Conservation (phyloP, 768 basidiomycete genomes). For the Mrakia frigida region DNA sequence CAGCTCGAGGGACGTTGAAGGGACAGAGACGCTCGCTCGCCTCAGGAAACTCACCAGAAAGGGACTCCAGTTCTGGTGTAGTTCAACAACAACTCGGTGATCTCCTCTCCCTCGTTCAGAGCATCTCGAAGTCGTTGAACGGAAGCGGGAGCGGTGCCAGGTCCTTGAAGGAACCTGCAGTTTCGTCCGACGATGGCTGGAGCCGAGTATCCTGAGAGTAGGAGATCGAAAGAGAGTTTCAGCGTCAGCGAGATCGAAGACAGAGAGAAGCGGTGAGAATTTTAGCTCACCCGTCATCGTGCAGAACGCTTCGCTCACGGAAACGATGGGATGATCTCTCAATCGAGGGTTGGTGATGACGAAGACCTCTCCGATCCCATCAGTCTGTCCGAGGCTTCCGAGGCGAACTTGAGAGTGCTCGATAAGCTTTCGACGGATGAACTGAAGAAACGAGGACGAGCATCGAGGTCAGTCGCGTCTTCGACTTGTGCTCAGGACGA, state of each 20-base stretch:
- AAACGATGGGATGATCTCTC: conserved; percentile 28
- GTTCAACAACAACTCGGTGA: conserved; percentile 19
- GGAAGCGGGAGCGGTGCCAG: conserved; percentile 15
- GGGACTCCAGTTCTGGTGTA: conserved; percentile 2
- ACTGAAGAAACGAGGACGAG: not conserved
- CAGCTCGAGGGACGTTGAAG: not conserved
- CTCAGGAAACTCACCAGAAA: not conserved
- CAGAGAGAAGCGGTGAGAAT: not conserved
- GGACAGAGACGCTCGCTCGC: not conserved
- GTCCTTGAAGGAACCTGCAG: conserved; percentile 30
- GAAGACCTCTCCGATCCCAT: conserved; percentile 8
- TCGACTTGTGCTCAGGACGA: not conserved
- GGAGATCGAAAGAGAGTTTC: not conserved
- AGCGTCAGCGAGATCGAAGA: not conserved
- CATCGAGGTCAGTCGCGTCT: not conserved
- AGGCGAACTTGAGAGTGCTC: conserved; percentile 25
- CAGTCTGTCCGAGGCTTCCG: not conserved
- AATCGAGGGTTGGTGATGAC: conserved; percentile 5
- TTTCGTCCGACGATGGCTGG: conserved; percentile 22
- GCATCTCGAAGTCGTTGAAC: conserved; percentile 21
- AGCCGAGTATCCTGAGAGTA: not conserved
- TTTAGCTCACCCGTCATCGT: not conserved
- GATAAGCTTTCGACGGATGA: conserved; percentile 25
- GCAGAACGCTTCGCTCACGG: conserved; percentile 3
- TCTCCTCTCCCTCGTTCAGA: conserved; percentile 21